Conservation (phyloP, 805 yeast genomes). For the Metschnikowia cerradonensis region DNA sequence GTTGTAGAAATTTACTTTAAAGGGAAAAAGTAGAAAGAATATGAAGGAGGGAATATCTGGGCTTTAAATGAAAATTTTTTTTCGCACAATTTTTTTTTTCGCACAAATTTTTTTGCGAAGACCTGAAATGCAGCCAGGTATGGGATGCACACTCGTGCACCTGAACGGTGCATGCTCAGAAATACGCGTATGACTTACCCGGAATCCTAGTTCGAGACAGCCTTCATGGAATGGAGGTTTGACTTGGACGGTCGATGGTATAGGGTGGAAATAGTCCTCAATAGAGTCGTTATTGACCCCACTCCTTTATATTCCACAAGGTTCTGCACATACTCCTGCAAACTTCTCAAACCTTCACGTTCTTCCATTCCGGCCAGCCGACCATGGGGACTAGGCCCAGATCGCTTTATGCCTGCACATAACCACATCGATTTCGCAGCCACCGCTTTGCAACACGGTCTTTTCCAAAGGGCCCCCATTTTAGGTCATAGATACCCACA, state of each 20-base stretch:
- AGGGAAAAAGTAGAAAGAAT: slow-evolving; percentile 12
- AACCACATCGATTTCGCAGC: neutral
- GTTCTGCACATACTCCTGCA: too few relatives aligned
- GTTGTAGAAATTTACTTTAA: slow-evolving; percentile 12
- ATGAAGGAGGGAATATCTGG: slow-evolving; percentile 12
- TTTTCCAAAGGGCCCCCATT: neutral
- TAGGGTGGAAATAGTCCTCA: too few relatives aligned
- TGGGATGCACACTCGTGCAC: neutral
- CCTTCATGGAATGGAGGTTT: neutral
- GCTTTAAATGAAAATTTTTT: slow-evolving; percentile 17
- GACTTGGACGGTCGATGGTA: neutral
- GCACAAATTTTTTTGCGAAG: slow-evolving; percentile 7
- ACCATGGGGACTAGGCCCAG: neutral
- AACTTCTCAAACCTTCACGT: too few relatives aligned
- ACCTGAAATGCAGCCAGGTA: neutral
- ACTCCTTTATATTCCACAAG: too few relatives aligned
- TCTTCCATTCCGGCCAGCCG: neutral
- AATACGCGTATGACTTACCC: slow-evolving; percentile 3
- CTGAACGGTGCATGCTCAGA: slow-evolving; percentile 1
- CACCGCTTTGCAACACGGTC: slow-evolving; percentile 1
- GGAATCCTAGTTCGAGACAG: neutral
- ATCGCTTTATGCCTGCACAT: neutral
- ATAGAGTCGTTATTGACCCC: too few relatives aligned
- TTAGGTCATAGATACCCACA: neutral
- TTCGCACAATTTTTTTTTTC: slow-evolving; percentile 15